These are phyloP conservation scores for Haplosporangium gracile DNA, from an alignment of 192 early-diverging fungal genomes.

Conservation along the genomic window DNA sequence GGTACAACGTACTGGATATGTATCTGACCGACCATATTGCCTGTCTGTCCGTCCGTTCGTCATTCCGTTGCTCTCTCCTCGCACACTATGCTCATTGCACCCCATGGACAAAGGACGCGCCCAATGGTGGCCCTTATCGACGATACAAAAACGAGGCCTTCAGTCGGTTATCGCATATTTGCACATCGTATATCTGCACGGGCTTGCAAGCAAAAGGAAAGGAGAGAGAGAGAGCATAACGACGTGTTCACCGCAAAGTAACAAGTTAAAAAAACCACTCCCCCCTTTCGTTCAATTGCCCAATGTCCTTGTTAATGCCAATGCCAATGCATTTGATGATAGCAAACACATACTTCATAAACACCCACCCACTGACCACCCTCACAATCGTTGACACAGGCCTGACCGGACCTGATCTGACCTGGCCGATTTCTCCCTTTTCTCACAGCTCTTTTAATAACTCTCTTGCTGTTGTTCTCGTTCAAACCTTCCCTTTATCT, in stretches of 20 bases:
- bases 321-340: too few species aligned
- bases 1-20: too few species aligned
- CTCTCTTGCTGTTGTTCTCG: background rate
- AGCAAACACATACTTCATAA: too few species aligned
- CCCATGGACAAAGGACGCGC: background rate
- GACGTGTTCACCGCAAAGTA: background rate
- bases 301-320: background rate
- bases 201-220: background rate
- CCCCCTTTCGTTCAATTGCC: background rate
- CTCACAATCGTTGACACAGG: background rate
- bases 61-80: background rate
- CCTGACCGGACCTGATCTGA: background rate
- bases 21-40: too few species aligned
- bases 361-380: background rate
- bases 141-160: background rate
- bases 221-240: background rate
- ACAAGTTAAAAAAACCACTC: background rate
- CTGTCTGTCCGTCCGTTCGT: too few species aligned
- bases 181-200: background rate
- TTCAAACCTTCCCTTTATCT: background rate
- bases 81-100: background rate
- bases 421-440: background rate
- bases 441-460: background rate
- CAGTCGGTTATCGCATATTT: background rate
- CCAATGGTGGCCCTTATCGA: conserved; percentile 6